These are phyloP conservation scores for Aurantiochytrium sp. DNA, from an alignment of 108 stramenopile species.

Conservation along the genomic window DNA sequence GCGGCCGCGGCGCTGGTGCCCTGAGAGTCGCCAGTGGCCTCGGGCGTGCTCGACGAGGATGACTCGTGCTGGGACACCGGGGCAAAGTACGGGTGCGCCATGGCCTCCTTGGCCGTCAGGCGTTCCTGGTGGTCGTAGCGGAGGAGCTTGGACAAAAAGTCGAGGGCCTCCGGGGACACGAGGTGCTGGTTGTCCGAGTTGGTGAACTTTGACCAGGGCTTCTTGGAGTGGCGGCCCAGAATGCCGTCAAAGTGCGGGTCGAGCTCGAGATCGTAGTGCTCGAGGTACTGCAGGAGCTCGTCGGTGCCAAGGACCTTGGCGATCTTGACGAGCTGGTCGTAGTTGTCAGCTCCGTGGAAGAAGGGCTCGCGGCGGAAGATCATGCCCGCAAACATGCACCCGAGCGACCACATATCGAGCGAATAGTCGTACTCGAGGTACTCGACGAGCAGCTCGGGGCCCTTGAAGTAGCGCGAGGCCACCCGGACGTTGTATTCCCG, in stretches of 20 bases:
- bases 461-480: slow-evolving; percentile 99
- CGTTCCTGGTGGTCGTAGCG: slow-evolving; percentile 97
- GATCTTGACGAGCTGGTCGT: slow-evolving; percentile 97
- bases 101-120: slow-evolving; percentile 93
- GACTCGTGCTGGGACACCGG: slow-evolving; percentile 56
- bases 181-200: slow-evolving; percentile 94
- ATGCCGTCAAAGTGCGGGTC: slow-evolving; percentile 96
- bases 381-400: slow-evolving; percentile 99
- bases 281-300: slow-evolving; percentile 87
- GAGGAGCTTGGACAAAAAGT: slow-evolving; percentile 52
- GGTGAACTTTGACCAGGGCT: slow-evolving; percentile 96
- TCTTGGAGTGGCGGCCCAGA: slow-evolving; percentile 87
- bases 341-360: slow-evolving; percentile 98
- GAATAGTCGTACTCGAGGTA: slow-evolving; percentile 99
- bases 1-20: background rate
- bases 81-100: slow-evolving; percentile 93
- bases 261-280: slow-evolving; percentile 91
- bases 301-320: slow-evolving; percentile 97
- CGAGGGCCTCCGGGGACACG: slow-evolving; percentile 73
- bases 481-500: slow-evolving; percentile 99
- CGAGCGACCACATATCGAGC: slow-evolving; percentile 99
- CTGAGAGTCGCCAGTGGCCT: background rate
- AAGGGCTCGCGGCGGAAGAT: slow-evolving; percentile 96
- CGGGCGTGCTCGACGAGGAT: background rate
- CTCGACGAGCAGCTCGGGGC: slow-evolving; percentile 97